These are phyloP conservation scores for Tarenaya hassleriana DNA, from an alignment of 345 rosid species.

Conservation along the genomic window DNA sequence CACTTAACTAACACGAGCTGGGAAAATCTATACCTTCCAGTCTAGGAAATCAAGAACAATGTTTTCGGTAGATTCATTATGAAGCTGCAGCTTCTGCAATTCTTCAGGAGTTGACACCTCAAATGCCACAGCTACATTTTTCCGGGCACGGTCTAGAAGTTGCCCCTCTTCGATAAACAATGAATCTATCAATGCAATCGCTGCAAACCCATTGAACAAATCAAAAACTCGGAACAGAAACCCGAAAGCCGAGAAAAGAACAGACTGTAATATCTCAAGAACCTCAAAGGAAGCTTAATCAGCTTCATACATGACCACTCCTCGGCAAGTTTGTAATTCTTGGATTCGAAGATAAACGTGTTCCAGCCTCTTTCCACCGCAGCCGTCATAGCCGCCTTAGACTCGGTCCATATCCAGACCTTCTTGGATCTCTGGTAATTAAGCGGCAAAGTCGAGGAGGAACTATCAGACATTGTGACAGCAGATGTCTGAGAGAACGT, in stretches of 20 bases:
- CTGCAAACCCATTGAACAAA: slow-evolving; percentile 37
- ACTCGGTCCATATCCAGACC: slow-evolving; percentile 81
- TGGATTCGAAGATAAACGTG: slow-evolving; percentile 55
- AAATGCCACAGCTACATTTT: slow-evolving; percentile 43
- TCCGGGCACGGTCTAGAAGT: slow-evolving; percentile 38
- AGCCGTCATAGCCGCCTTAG: slow-evolving; percentile 65
- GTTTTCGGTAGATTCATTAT: slow-evolving; percentile 35
- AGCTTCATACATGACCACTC: slow-evolving; percentile 66
- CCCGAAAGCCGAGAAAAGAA: slow-evolving; percentile 8
- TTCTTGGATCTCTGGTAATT: slow-evolving; percentile 40
- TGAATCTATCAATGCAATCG: slow-evolving; percentile 53
- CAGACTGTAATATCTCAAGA: background rate
- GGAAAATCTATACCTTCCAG: slow-evolving; percentile 65
- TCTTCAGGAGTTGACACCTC: slow-evolving; percentile 60
- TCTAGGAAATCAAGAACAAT: slow-evolving; percentile 56
- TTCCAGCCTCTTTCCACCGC: slow-evolving; percentile 93
- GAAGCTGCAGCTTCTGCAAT: slow-evolving; percentile 47
- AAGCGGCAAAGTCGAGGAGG: slow-evolving; percentile 27
- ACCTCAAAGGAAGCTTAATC: slow-evolving; percentile 6
- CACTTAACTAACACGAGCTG: background rate
- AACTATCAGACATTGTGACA: slow-evolving; percentile 20
- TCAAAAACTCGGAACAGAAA: slow-evolving; percentile 3
- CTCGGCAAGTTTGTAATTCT: slow-evolving; percentile 41
- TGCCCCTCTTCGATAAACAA: slow-evolving; percentile 45
- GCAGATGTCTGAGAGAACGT: slow-evolving; percentile 4